Conservation (phyloP, 2,329 filamentous ascomycete genomes). For the Ascochyta rabiei region DNA sequence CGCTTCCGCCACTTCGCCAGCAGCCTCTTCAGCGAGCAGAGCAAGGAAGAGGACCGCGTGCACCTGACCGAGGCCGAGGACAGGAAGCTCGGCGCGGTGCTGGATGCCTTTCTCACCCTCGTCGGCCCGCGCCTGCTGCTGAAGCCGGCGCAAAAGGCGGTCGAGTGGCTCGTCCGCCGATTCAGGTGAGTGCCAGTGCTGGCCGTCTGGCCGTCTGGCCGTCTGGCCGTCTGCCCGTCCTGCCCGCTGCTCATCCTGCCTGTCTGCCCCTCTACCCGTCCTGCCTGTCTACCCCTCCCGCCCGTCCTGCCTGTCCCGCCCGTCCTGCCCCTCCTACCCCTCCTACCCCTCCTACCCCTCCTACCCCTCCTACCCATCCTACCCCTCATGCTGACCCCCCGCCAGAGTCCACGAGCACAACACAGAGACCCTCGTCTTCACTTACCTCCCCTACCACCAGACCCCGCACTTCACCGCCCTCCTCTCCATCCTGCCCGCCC, state of each 20-base stretch:
- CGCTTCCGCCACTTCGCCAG: constrained; percentile 76
- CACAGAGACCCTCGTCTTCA: constrained; percentile 75
- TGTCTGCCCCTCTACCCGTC: no score
- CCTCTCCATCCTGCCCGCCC: constrained; percentile 82
- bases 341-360: no score
- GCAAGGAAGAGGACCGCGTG: constrained; percentile 83
- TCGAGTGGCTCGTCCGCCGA: constrained; percentile 93
- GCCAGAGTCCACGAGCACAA: constrained; percentile 88
- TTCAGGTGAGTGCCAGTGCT: constrained; percentile 72
- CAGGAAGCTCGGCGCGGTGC: constrained; percentile 74
- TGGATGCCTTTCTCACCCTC: constrained; percentile 84
- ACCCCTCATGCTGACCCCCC: constrained; percentile 15
- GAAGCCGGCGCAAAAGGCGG: constrained; percentile 84
- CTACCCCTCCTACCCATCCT: no score
- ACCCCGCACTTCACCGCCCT: constrained; percentile 84
- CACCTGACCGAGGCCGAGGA: constrained; percentile 86
- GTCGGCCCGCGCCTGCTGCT: constrained; percentile 78
- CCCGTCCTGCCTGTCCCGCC: no score
- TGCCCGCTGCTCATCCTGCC: no score
- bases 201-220: no score
- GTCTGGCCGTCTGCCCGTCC: no score
- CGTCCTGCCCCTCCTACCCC: no score
- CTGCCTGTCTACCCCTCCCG: no score
- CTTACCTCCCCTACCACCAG: constrained; percentile 91
- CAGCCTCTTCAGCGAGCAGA: constrained; percentile 92